Evolutionary conservation across 129 eudicot species (phyloP).

Genomic region (Helichrysum umbraculigerum): DNA sequence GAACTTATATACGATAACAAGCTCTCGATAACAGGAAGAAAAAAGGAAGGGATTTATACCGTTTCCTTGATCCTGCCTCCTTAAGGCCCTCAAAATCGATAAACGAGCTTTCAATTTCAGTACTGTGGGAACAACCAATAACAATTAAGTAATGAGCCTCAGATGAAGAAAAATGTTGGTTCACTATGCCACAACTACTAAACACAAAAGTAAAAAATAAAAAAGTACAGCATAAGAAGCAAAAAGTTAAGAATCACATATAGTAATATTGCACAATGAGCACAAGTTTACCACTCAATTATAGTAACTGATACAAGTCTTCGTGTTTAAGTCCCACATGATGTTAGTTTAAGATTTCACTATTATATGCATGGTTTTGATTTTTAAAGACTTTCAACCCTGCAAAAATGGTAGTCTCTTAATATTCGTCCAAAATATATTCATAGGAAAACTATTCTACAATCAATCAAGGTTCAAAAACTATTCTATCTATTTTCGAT

Average conservation of each 20-base stretch:
- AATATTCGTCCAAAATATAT: too few species aligned
- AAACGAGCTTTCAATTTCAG: conserved; percentile 41
- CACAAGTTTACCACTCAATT: neutral
- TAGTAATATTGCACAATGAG: neutral
- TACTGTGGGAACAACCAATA: conserved; percentile 40
- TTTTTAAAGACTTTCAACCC: neutral
- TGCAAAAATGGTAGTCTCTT: neutral
- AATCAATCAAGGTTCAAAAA: too few species aligned
- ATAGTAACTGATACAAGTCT: neutral
- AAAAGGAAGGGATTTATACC: conserved; percentile 31
- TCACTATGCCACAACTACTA: neutral
- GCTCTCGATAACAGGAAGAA: neutral
- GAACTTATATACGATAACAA: neutral
- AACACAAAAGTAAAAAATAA: neutral
- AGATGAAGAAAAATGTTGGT: neutral
- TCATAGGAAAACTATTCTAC: too few species aligned
- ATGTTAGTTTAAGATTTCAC: neutral
- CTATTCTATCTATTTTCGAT: too few species aligned
- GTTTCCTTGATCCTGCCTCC: conserved; percentile 48
- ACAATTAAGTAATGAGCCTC: conserved; percentile 17
- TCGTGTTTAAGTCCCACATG: neutral
- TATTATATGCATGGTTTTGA: neutral
- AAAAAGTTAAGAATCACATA: neutral
- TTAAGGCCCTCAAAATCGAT: conserved; percentile 43
- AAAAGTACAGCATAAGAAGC: neutral